Conservation (phyloP, 1,284 basidiomycete genomes). For the Tilletiopsis washingtonensis region DNA sequence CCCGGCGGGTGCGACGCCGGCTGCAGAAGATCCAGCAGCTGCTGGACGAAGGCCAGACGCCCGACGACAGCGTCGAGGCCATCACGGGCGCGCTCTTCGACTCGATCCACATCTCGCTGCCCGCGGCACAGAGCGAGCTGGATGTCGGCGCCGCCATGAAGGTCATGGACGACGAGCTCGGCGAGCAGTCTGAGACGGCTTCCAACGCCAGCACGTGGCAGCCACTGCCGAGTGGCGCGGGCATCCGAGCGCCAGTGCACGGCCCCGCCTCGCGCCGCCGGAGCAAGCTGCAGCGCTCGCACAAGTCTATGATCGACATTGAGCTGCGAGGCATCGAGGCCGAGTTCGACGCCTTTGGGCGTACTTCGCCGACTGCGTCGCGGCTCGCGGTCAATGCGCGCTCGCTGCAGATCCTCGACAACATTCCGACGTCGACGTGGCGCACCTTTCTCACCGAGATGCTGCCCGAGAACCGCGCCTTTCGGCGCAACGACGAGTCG, state of each 20-base stretch:
- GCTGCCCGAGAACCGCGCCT: constrained; percentile 52
- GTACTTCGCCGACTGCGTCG: constrained; percentile 16
- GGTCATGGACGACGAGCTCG: constrained; percentile 75
- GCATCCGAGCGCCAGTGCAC: background rate
- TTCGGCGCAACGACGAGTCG: constrained; percentile 76
- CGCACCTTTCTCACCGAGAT: constrained; percentile 75
- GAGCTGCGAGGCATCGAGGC: constrained; percentile 60
- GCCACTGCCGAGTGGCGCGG: constrained; percentile 12
- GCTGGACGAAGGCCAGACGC: constrained; percentile 80
- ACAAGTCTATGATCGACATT: constrained; percentile 75
- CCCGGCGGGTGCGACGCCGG: constrained; percentile 74
- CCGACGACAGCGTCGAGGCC: constrained; percentile 71
- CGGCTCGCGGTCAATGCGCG: constrained; percentile 18
- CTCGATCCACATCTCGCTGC: constrained; percentile 61
- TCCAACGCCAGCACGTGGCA: constrained; percentile 33
- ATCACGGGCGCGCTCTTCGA: constrained; percentile 77
- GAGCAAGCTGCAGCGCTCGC: constrained; percentile 66
- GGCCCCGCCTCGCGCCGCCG: background rate
- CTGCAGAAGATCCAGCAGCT: constrained; percentile 87
- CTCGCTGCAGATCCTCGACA: constrained; percentile 84
- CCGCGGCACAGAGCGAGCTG: constrained; percentile 18
- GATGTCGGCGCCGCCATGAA: constrained; percentile 60
- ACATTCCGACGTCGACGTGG: constrained; percentile 98
- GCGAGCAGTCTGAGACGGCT: constrained; percentile 51
- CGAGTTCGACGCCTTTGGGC: constrained; percentile 29